Evolutionary conservation across 2,329 filamentous ascomycete species (phyloP).

Genomic region (Hypoxylon sp.): DNA sequence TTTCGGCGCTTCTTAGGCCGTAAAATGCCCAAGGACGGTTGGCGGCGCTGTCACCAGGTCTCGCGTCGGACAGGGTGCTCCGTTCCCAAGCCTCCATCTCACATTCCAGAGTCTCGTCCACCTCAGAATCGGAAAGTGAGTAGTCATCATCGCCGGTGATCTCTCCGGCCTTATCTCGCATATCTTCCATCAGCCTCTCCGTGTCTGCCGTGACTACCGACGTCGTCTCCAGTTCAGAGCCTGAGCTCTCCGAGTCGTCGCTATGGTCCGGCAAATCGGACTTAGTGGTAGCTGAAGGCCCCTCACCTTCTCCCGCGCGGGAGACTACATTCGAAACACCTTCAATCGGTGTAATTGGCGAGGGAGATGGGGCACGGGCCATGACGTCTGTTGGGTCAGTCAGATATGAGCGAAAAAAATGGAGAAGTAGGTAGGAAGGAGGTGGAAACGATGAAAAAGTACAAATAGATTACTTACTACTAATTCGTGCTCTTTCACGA

Average conservation of each 20-base stretch:
- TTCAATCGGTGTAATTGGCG: slow-evolving; percentile 4
- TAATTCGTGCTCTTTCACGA: slow-evolving; percentile 37
- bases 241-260: slow-evolving; percentile 16
- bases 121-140: slow-evolving; percentile 30
- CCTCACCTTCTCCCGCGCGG: neutral
- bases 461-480: slow-evolving; percentile 29
- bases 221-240: slow-evolving; percentile 12
- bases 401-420: neutral
- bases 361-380: neutral
- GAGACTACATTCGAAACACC: neutral
- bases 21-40: slow-evolving; percentile 47
- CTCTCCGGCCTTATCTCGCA: slow-evolving; percentile 43
- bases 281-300: neutral
- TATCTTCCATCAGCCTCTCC: slow-evolving; percentile 37
- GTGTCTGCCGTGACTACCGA: slow-evolving; percentile 29
- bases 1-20: slow-evolving; percentile 33
- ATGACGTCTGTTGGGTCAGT: slow-evolving; percentile 1
- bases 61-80: neutral
- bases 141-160: slow-evolving; percentile 49
- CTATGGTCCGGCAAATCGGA: neutral
- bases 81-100: slow-evolving; percentile 35
- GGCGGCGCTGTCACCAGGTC: neutral
- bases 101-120: slow-evolving; percentile 31
- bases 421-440: too few relatives aligned
- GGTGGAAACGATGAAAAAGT: neutral